A percentile compares a stretch with the other conserved stretches of the same genome.
Conservation (phyloP, 306 rosid species). For the Cyclanthera cordifolia region DNA sequence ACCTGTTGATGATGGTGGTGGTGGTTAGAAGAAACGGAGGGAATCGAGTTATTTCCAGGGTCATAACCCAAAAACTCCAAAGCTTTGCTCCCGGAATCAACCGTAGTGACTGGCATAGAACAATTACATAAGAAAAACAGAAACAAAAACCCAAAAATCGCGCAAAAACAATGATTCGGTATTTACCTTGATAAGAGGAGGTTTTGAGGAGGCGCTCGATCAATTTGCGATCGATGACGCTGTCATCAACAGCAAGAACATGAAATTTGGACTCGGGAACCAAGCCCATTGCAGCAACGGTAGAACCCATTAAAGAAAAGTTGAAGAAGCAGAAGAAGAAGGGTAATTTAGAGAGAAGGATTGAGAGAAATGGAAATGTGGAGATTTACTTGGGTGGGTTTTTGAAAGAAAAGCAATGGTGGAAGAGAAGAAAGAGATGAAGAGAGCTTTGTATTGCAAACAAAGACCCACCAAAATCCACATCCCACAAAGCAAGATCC, state of each 20-base stretch:
- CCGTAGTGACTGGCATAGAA: slow-evolving; percentile 66
- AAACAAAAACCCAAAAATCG: not conserved
- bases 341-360: not conserved
- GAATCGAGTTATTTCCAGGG: slow-evolving; percentile 29
- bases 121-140: not conserved
- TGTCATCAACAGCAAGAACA: slow-evolving; percentile 90
- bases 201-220: slow-evolving; percentile 72
- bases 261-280: slow-evolving; percentile 70
- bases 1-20: slow-evolving; percentile 54
- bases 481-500: slow-evolving; percentile 93
- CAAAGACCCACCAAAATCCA: slow-evolving; percentile 60
- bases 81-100: slow-evolving; percentile 96
- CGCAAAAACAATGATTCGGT: not conserved
- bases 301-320: slow-evolving; percentile 12
- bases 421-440: slow-evolving; percentile 9
- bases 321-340: not conserved
- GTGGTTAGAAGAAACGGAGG: slow-evolving; percentile 32
- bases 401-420: slow-evolving; percentile 1
- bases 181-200: slow-evolving; percentile 78
- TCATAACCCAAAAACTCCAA: slow-evolving; percentile 80
- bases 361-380: not conserved
- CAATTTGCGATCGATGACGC: slow-evolving; percentile 66
- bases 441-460: slow-evolving; percentile 35
- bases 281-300: slow-evolving; percentile 52
- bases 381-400: not conserved